These are phyloP conservation scores for Setaria viridis DNA, from an alignment of 202 grass and related monocot genomes.

Conservation along the genomic window DNA sequence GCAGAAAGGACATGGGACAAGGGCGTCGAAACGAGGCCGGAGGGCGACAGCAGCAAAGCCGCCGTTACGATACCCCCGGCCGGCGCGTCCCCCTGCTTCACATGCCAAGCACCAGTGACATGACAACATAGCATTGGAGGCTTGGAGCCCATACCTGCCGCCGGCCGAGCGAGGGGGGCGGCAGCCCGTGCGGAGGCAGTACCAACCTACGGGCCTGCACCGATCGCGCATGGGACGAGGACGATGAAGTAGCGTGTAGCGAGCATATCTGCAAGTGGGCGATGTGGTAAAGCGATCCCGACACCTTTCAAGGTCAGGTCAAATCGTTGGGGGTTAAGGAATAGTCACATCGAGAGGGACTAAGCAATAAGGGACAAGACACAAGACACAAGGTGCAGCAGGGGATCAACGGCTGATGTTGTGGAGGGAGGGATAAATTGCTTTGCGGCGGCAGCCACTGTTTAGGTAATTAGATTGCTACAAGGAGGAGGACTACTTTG, in stretches of 20 bases:
- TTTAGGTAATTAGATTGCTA: no score
- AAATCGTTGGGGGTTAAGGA: not conserved
- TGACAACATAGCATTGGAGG: not conserved
- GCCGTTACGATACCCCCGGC: no score
- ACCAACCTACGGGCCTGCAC: not conserved
- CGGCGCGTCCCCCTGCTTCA: not conserved
- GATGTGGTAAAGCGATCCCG: not conserved
- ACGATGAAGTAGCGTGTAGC: no score
- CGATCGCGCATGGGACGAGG: not conserved
- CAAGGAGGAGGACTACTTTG: no score
- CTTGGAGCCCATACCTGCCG: not conserved
- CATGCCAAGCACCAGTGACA: not conserved
- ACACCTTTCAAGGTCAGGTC: constrained; percentile 15
- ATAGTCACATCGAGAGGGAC: not conserved
- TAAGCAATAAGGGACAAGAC: no score
- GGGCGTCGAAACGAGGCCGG: not conserved
- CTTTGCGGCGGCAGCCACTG: not conserved
- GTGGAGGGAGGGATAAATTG: not conserved
- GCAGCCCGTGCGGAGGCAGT: not conserved
- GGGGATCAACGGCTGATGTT: not conserved
- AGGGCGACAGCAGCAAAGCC: constrained; percentile 11
- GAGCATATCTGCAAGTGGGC: not conserved
- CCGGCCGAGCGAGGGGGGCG: not conserved
- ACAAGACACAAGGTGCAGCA: not conserved
- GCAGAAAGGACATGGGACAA: constrained; percentile 18